Base-by-base conservation (phyloP, 2,329 filamentous ascomycete genomes). In the Cercospora sojina region DNA sequence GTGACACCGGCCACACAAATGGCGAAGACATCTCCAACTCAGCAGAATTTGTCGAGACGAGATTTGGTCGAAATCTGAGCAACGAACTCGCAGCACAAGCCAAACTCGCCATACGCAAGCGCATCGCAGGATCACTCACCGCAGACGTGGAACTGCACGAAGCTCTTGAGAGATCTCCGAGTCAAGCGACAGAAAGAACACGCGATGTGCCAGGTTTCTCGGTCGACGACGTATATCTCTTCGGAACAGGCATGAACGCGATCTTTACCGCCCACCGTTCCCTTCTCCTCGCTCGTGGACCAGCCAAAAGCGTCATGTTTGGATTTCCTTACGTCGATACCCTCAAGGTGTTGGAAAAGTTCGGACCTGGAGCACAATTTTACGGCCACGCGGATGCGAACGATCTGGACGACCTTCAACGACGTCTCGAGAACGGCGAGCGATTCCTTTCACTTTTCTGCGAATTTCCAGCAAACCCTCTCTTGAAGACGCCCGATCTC, bases 241-340 rank as follows among this genome's bases (percentile, higher is more conserved):
- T 91, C 71, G 91, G 94, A 0, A 90, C 87, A 47, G 95, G 95
- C 41, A 99, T 99, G 93, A 97, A 92, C 75, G 88, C 94, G 60
- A 97, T 99, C 53, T 99, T 92, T 81, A 92, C 92, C 72, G 86
- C 91, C 0, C 95, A 99, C 77, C 88, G 90, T 58, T 87, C 87
- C 51, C 82, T 97, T 59, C 81, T 94, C 69, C 81, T 83, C 60
- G 84, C 87, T 0, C 86, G 89, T 41, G 88, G 88, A 3, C 81
- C 84, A 7, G 76, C 86, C 67, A 91, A 91, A 79, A 96, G 92
- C 77, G 88, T 99, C 75, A 93, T 90, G 74, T 97, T 92, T 75
- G 95, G 95, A n/a, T 99, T 99, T 73, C 93, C 95, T 0, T 99
- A 99, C 73, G 92, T 97, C 61, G 95, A 99, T 79, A 97, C 95